Evolutionary conservation across 73 alveolate species (phyloP), one percentile per base, ranked within the genome.

Genomic region (Diophrys appendiculata): DNA sequence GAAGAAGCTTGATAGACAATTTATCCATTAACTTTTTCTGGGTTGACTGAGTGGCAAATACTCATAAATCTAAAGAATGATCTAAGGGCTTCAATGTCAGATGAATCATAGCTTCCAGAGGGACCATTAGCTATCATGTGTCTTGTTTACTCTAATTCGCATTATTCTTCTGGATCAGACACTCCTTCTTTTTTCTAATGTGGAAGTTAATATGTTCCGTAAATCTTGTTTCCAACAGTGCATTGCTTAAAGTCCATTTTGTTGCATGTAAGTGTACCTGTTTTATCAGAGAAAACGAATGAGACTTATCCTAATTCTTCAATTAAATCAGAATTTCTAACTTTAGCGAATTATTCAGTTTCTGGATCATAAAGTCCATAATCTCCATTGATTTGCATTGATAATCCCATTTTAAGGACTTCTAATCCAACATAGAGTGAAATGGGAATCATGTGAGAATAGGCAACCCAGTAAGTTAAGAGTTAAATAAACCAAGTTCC

Each of bases 271-370:
- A 98, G 91, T 29, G 99, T 98, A 22, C 99, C 99, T 0, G 99
- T 98, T 89, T 98, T 98, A 88, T 98, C 99, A 22, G 98, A 92
- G 76, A 98, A 98, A 23, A 98, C 93, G 86, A 97, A 97, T 69
- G 95, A 98, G 26, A 98, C 99, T 84, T 98, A 97, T 0, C 99
- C 99, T 75, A 98, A 83, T 90, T 98, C 99, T 74, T 98, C 99
- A 65, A 97, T 94, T 64, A 98, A 82, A 26, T 98, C 99, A 0
- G 99, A 94, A 54, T 99, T 98, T 89, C 99, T 93, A 52, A 98
- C 97, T 22, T 80, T 76, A 0, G 99, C 98, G 28, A 88, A 92
- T 64, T 86, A 82, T 23, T 90, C 96, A 24, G 94, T 95, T 76
- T 92, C 96, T 2, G 33, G 65, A 71, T 87, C 84, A 72, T 67